Base-by-base conservation (phyloP, 345 rosid genomes). In the Lenwebbia sp. region DNA sequence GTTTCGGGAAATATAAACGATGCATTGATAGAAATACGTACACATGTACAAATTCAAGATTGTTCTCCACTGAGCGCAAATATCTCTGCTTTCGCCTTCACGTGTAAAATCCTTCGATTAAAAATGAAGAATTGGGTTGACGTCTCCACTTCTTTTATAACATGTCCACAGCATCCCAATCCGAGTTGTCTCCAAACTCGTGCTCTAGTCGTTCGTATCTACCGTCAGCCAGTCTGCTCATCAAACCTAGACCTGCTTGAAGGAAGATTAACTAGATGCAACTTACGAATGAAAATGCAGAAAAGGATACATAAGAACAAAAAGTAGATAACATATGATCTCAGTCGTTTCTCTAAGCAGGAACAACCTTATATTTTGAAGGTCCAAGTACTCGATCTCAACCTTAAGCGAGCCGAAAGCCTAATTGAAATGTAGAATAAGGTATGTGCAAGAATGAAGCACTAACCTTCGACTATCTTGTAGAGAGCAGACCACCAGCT, bases 401-500 rank as follows among this genome's bases (percentile, higher is more conserved):
- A n/a, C 40, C 62, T 40, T 7, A 19, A 40, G 55, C 10, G 7
- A 13, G 54, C 50, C 2, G 4, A 57, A 15, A 62, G 26, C 50
- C 28, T n/a, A 81, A 58, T 81, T 10, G 83, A 82, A 22, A 23
- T 49, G 22, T 41, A 13, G 70, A 37, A 14, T 65, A 23, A 65
- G 82, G 50, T 19, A 82, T 56, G 47, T 14, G 76, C 23, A 83
- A 55, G 86, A 17, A 30, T 40, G 37, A 26, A 50, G 28, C 13
- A 11, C 54, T 28, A 92, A 96, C 99, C 99, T 96, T 96, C 98
- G 81, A 97, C 87, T 92, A 96, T 91, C 90, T 88, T 92, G 94
- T 95, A 94, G 76, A 97, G 93, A 82, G 99, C 89, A 13, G 99
- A 92, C 98, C 98, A 94, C 99, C 99, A 96, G 88, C 97, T 86